Evolutionary conservation across 495 filamentous ascomycete species (phyloP).

Genomic region (Neurospora sp.): DNA sequence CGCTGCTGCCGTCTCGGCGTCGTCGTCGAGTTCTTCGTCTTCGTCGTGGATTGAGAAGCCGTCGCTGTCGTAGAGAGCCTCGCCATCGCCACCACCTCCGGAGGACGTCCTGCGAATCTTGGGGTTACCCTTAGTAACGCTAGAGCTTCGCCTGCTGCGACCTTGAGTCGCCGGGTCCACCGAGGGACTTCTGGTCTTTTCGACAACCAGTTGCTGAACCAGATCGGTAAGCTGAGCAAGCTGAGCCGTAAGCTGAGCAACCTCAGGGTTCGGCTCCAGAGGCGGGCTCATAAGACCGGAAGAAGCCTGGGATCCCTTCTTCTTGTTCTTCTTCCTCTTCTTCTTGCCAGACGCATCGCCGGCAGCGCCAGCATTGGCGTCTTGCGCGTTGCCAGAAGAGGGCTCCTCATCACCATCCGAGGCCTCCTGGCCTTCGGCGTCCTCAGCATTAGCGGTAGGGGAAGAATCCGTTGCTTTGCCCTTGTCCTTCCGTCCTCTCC

Average conservation of each 20-base stretch:
- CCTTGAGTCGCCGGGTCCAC: neutral
- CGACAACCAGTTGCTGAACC: neutral
- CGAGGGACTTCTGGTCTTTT: neutral
- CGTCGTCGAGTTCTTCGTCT: neutral
- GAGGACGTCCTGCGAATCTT: neutral
- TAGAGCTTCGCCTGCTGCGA: neutral
- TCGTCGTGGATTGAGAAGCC: neutral
- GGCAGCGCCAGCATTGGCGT: slow-evolving; percentile 1
- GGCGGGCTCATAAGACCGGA: neutral
- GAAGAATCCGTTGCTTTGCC: slow-evolving; percentile 2
- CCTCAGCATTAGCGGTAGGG: neutral
- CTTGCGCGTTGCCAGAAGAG: neutral
- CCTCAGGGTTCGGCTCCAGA: neutral
- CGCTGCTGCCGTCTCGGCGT: neutral
- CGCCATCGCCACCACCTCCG: neutral
- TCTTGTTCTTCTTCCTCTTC: slow-evolving; percentile 10
- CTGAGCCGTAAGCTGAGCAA: neutral
- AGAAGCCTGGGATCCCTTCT: neutral
- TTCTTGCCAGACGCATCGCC: slow-evolving; percentile 1
- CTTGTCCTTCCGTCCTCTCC: slow-evolving; percentile 23
- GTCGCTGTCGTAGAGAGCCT: neutral
- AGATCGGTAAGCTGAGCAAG: neutral
- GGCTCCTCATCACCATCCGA: neutral
- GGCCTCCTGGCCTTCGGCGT: neutral
- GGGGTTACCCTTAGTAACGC: neutral